Evolutionary conservation across 768 basidiomycete genomes (phyloP), one percentile per base, ranked within the genome.

Genomic region (Auriscalpium vulgare): DNA sequence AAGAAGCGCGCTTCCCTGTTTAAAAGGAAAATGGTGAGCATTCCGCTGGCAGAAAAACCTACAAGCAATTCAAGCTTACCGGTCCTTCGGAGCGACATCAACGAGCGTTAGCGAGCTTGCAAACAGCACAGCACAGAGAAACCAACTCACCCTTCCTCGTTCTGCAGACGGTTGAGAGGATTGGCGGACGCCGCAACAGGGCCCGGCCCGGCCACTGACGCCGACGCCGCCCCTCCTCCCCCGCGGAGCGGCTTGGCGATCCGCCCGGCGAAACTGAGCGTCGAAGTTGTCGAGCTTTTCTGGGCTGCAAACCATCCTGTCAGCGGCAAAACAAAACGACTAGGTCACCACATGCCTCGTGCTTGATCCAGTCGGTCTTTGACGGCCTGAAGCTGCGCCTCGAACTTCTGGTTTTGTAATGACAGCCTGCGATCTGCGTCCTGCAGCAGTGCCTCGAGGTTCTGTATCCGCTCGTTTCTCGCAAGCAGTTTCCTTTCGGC

Each of bases 181-280:
- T 83, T 90, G 51, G 78, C 75, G 34, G 80, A 75, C 48, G 78
- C 71, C 54, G 72, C 59, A 53, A 75, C 70, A 55, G 78, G 65
- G 45, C 72, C 64, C 59, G 79, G 73, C 50, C 40, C 40, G 14
- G 40, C 40, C 13, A 43, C 40, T 1, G 40, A 17, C 14, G 40
- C 17, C 14, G 40, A 17, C 40, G 14, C 40, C 29, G 29, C 72
- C 13, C 93, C 93, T 45, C 95, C 95, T 19, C 92, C 93, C 13
- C 95, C 97, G 62, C 95, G 81, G 55, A 99, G 75, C 29, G 97
- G 97, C 73, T 98, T 98, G 37, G 95, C 95, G 60, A 99, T 97
- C 43, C 95, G 83, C 45, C 95, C 94, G 29, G 29, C 29, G 72
- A 95, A 93, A 69, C 78, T 87, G 65, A 95, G 78, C 45, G 85